Conservation (phyloP, 352 stramenopile genomes). For the Pythium aphanidermatum region DNA sequence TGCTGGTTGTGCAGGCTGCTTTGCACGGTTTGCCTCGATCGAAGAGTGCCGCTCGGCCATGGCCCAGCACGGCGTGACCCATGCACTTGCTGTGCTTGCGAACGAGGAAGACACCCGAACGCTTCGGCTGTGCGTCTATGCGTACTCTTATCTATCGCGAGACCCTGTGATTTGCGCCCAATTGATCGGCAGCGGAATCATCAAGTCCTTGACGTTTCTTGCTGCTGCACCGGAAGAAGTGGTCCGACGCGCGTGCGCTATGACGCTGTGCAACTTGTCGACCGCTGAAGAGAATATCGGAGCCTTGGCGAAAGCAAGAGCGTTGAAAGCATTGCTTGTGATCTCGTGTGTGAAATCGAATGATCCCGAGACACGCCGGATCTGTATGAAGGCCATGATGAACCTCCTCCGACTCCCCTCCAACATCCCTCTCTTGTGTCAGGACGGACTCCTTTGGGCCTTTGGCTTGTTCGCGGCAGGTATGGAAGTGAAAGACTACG, state of each 20-base stretch:
- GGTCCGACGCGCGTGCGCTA: conserved; percentile 68
- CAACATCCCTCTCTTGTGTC: conserved; percentile 53
- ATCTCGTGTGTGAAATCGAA: conserved; percentile 80
- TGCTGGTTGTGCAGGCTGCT: conserved; percentile 50
- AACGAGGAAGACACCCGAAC: conserved; percentile 45
- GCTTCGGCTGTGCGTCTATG: conserved; percentile 53
- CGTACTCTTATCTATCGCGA: conserved; percentile 55
- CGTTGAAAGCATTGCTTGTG: conserved; percentile 84
- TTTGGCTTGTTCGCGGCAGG: conserved; percentile 51
- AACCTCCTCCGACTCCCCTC: conserved; percentile 47
- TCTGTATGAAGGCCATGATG: conserved; percentile 66
- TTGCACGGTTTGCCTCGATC: conserved; percentile 59
- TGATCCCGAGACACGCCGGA: conserved; percentile 60
- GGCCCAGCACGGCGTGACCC: conserved; percentile 42
- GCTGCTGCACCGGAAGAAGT: conserved; percentile 62
- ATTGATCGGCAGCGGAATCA: conserved; percentile 51
- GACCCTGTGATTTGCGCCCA: conserved; percentile 35
- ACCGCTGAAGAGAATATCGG: conserved; percentile 86
- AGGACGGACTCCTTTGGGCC: conserved; percentile 66
- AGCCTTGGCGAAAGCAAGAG: conserved; percentile 82
- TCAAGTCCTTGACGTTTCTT: conserved; percentile 65
- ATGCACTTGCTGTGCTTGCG: conserved; percentile 42
- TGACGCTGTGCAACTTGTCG: conserved; percentile 92
- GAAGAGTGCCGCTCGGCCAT: conserved; percentile 44
- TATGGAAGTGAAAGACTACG: conserved; percentile 52